Percentiles rank a stretch among this genome's conserved stretches.
These are phyloP conservation scores for Psilocybe cubensis DNA, from an alignment of 768 basidiomycete species.

Conservation along the genomic window DNA sequence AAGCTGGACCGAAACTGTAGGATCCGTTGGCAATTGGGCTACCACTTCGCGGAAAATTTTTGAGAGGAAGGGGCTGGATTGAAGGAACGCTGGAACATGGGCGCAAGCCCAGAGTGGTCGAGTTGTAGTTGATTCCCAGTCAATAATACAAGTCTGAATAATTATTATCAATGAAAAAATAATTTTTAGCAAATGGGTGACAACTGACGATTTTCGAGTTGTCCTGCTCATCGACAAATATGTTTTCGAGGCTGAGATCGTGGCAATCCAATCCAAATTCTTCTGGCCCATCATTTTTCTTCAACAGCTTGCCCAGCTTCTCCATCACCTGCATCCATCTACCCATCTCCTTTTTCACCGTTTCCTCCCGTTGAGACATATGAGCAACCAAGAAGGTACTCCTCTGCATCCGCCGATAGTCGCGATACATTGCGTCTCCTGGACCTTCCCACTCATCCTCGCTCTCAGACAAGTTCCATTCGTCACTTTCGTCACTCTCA, in stretches of 20 bases:
- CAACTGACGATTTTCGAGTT: constrained; percentile 67
- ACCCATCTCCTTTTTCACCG: constrained; percentile 69
- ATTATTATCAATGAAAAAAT: background rate
- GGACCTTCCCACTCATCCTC: constrained; percentile 82
- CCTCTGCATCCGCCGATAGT: constrained; percentile 82
- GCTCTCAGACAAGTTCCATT: constrained; percentile 80
- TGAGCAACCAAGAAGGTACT: constrained; percentile 80
- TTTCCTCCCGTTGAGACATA: constrained; percentile 62
- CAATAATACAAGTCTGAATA: constrained; percentile 80
- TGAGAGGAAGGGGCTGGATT: constrained; percentile 75
- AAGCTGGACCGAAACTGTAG: constrained; percentile 20
- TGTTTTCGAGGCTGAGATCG: constrained; percentile 82
- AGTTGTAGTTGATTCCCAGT: constrained; percentile 91
- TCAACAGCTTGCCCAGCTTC: constrained; percentile 39
- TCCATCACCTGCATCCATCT: constrained; percentile 76
- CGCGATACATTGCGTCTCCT: constrained; percentile 78
- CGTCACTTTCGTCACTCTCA: constrained; percentile 75
- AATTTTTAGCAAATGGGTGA: background rate
- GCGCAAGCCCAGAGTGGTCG: constrained; percentile 86
- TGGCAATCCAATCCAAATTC: constrained; percentile 85
- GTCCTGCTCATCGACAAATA: constrained; percentile 78
- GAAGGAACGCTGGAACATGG: constrained; percentile 79
- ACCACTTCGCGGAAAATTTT: constrained; percentile 73
- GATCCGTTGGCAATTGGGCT: constrained; percentile 45
- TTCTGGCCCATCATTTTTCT: constrained; percentile 42